phyloP scores from a whole-genome alignment of 768 basidiomycete genomes.

The Podaxis rugospora region DNA sequence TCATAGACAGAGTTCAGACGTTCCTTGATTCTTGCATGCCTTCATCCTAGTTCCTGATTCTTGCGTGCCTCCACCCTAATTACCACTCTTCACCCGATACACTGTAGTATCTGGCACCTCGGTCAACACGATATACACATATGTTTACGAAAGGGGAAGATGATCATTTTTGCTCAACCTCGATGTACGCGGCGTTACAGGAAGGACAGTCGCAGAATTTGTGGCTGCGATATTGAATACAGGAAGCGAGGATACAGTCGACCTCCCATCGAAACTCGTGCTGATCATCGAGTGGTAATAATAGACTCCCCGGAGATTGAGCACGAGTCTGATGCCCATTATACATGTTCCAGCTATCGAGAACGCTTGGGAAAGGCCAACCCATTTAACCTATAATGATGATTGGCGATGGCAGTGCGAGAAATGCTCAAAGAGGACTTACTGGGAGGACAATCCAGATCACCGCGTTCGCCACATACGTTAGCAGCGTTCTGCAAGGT shows the following conservation, averaged over 20 bases:
- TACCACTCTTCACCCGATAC: not conserved
- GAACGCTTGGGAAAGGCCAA: conserved; percentile 77
- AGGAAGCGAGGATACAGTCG: not conserved
- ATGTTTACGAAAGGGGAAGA: not conserved
- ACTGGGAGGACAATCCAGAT: conserved; percentile 19
- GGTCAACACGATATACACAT: not conserved
- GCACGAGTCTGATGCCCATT: conserved; percentile 22
- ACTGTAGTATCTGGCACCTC: not conserved
- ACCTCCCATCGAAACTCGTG: not conserved
- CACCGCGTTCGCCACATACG: conserved; percentile 16
- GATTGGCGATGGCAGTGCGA: not conserved
- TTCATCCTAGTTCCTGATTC: not conserved
- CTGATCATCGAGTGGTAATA: conserved; percentile 14
- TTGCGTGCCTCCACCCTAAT: not conserved
- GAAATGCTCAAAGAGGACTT: not conserved
- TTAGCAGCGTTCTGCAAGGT: conserved; percentile 15
- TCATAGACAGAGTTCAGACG: not conserved
- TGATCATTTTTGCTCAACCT: not conserved
- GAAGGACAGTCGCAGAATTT: not conserved
- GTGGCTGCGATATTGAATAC: not conserved
- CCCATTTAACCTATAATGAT: conserved; percentile 63
- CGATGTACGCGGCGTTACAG: not conserved
- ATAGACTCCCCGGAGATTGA: conserved; percentile 24
- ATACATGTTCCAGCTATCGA: conserved; percentile 55
- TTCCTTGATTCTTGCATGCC: not conserved